Base-by-base conservation (phyloP, 768 basidiomycete genomes). In the Auriculariales sp. region DNA sequence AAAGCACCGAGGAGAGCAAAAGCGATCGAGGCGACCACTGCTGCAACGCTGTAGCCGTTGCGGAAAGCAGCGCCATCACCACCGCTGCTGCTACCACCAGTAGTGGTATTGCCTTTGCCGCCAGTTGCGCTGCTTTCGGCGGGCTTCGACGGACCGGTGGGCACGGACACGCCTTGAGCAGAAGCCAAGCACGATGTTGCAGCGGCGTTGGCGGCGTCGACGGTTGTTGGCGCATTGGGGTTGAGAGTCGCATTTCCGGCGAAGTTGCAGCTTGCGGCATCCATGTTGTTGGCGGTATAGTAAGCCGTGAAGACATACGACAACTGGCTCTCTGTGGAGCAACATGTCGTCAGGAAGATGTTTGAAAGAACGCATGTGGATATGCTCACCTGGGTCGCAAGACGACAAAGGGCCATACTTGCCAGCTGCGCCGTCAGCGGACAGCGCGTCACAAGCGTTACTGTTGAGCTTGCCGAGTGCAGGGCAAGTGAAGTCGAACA, bases 191-290 rank as follows among this genome's bases (percentile, higher is more conserved):
- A 90, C 12, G 83, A 80, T 49, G 67, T 73, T 22, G 74, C 81
- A 33, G 74, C 81, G 31, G 77, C 64, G 50, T 68, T 68, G 34
- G 77, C 75, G 27, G 71, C 70, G 9, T 71, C 65, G 14, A 65
- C 66, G 44, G 62, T 59, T 5, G 81, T 60, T 28, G 81, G 71
- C 14, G 77, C 75, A 3, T 59, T 60, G 14, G 67, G 10, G 57
- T 86, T 85, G 54, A 88, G 69, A 14, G 86, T 88, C 4, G 80
- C 91, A 59, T 95, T 95, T 6, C 91, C 89, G 48, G 64, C 63
- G 61, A 95, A 94, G 67, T 73, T 76, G 66, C 91, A 94, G 6
- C 85, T 71, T 47, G 73, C 67, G 5, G 67, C 59, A 49, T 79
- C 66, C 53, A 74, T 73, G 61, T 73, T 74, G 49, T 74, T 75